Base-by-base conservation (phyloP, 2,329 filamentous ascomycete species). In the Aspergillus fijiensis region DNA sequence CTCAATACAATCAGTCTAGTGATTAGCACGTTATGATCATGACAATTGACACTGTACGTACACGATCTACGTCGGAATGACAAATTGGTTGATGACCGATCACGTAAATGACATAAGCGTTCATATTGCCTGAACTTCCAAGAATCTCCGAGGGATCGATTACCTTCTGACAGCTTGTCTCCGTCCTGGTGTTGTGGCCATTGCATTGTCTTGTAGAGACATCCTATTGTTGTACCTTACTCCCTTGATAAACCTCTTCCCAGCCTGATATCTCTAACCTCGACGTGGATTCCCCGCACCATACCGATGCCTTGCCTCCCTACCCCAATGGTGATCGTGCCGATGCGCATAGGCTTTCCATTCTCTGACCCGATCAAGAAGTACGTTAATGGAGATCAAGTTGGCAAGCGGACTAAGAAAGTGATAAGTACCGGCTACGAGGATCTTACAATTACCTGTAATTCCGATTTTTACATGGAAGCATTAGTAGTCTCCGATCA, bases 371-470 rank as follows among this genome's bases (percentile, higher is more conserved):
- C 80, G 77, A 65, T 86, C 83, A 48, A 85, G 79, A 33, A 85
- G 63, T 70, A 85, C 83, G 48, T 80, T 70, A 65, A 86, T 87
- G 70, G 89, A 85, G 49, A 74, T 57, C 1, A 75, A 59, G 59
- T 73, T 74, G 9, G 71, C 59, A 4, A 74, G 39, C 2, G 72
- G 84, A 0, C 85, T 85, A 48, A 85, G 77, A 59, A 83, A 81
- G 67, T 86, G 86, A 74, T 87, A 87, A 62, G 87, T 83, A 11
- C 84, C 84, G 0, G 83, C 81, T 1, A 87, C 82, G 0, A 87
- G 79, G 2, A 85, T 77, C 23, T 78, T 81, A 23, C 77, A 79
- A 35, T 77, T 76, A 4, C 83, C 84, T 1, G 80, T 81, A 14
- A 89, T 84, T 9, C 84, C 84, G 2, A 89, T 72, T 72, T 66